A percentile compares a stretch with the other conserved stretches of the same genome.
These are phyloP conservation scores for Aspergillus hortae DNA, from an alignment of 2,329 filamentous ascomycete genomes.

Conservation along the genomic window DNA sequence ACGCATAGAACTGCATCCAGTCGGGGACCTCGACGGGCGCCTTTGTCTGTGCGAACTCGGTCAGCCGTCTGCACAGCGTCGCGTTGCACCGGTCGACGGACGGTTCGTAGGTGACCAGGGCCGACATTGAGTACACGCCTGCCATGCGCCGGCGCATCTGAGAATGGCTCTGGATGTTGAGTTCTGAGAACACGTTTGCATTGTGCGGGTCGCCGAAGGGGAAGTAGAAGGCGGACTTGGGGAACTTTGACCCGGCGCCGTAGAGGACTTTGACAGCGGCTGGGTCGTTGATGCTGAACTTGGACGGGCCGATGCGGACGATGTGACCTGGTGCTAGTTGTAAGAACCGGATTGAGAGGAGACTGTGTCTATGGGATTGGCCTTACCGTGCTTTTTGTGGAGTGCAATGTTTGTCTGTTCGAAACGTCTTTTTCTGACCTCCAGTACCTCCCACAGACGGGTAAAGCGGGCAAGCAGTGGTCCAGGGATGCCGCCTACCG, in stretches of 20 bases:
- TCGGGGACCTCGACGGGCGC: not conserved
- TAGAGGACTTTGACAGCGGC: conserved; percentile 15
- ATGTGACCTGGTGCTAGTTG: conserved; percentile 24
- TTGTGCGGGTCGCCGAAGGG: conserved; percentile 6
- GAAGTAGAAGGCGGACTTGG: conserved; percentile 16
- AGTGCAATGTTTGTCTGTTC: conserved; percentile 1
- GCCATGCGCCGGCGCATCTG: conserved; percentile 11
- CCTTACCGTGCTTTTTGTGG: conserved; percentile 1
- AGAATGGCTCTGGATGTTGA: conserved; percentile 3
- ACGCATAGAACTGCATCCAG: conserved; percentile 26
- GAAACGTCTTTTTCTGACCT: not conserved
- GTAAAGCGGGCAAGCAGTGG: conserved; percentile 4
- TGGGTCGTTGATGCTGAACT: conserved; percentile 35
- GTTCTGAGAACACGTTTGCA: conserved; percentile 7
- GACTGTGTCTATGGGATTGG: not conserved
- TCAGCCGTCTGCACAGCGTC: not conserved
- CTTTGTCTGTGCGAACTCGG: not conserved
- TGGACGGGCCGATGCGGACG: conserved; percentile 33
- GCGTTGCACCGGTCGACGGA: conserved; percentile 12
- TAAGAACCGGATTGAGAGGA: not conserved
- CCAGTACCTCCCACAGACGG: conserved; percentile 23
- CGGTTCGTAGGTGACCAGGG: conserved; percentile 11
- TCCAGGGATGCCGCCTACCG: not conserved
- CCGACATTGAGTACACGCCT: conserved; percentile 12
- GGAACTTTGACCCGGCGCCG: conserved; percentile 11